These are phyloP conservation scores for Candida tropicalis DNA, from an alignment of 1,139 yeast genomes.

Conservation along the genomic window DNA sequence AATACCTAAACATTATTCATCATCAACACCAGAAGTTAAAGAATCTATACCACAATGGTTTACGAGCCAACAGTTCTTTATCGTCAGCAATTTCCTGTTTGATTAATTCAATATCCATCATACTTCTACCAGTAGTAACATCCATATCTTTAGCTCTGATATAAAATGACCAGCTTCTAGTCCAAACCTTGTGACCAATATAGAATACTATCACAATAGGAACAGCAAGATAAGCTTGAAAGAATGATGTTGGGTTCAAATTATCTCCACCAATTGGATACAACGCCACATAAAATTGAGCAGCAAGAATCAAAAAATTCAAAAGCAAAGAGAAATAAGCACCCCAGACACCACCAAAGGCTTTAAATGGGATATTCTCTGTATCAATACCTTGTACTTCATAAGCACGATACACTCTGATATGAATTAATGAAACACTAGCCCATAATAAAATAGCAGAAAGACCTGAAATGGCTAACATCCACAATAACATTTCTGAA, in stretches of 20 bases:
- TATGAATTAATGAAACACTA: constrained; percentile 33
- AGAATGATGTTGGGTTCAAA: constrained; percentile 29
- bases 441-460: constrained; percentile 43
- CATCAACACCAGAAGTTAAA: constrained; percentile 26
- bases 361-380: constrained; percentile 29
- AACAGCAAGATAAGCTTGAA: constrained; percentile 34
- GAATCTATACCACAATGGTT: constrained; percentile 21
- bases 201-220: constrained; percentile 29
- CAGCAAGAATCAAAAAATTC: constrained; percentile 33
- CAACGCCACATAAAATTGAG: constrained; percentile 35
- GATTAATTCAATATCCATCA: constrained; percentile 28
- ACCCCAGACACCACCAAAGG: constrained; percentile 33
- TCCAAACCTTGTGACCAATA: constrained; percentile 29
- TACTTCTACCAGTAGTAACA: constrained; percentile 34
- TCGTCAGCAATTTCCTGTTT: constrained; percentile 24
- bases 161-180: constrained; percentile 28
- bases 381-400: constrained; percentile 26
- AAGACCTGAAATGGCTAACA: constrained; percentile 39
- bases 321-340: constrained; percentile 34
- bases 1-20: too few species aligned
- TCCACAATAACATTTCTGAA: constrained; percentile 36
- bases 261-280: constrained; percentile 28
- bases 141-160: constrained; percentile 31
- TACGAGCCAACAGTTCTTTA: constrained; percentile 13
- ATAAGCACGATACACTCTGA: constrained; percentile 30